Conservation (phyloP, 139 green algal genomes). For the Chlorella sp. region DNA sequence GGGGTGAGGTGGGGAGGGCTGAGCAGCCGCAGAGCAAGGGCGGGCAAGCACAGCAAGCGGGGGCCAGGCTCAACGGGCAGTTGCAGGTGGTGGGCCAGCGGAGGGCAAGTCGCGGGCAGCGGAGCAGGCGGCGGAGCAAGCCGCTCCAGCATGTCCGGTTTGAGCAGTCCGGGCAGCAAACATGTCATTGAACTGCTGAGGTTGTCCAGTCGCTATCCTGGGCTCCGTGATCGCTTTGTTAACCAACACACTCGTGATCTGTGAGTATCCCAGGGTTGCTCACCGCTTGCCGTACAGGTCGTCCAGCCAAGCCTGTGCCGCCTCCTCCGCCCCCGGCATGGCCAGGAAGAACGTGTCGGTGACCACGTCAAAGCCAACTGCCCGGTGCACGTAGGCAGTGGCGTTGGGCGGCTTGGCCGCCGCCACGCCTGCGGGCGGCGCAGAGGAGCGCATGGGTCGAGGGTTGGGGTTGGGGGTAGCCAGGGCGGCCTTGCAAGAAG, state of each 20-base stretch:
- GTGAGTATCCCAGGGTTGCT: too few species aligned
- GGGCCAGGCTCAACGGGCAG: background rate
- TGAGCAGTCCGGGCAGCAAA: too few species aligned
- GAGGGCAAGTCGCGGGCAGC: too few species aligned
- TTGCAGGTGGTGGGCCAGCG: too few species aligned
- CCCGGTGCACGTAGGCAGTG: constrained; percentile 7
- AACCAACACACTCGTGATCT: background rate
- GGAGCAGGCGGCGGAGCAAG: too few species aligned
- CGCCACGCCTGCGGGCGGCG: background rate
- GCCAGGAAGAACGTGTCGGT: background rate
- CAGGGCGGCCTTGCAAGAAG: too few species aligned
- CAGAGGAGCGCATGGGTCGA: background rate
- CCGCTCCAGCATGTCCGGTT: background rate
- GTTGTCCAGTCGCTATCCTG: too few species aligned
- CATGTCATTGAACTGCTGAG: too few species aligned
- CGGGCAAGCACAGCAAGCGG: background rate
- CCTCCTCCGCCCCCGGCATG: background rate
- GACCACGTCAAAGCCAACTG: background rate
- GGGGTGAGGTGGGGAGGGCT: background rate
- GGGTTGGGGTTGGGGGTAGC: too few species aligned
- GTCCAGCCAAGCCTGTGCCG: background rate
- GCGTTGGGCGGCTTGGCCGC: background rate
- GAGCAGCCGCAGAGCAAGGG: too few species aligned
- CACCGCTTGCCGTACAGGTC: background rate
- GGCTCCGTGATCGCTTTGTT: too few species aligned